These are phyloP conservation scores for Fusarium tuaranense DNA, from an alignment of 2,329 filamentous ascomycete species.

Conservation along the genomic window DNA sequence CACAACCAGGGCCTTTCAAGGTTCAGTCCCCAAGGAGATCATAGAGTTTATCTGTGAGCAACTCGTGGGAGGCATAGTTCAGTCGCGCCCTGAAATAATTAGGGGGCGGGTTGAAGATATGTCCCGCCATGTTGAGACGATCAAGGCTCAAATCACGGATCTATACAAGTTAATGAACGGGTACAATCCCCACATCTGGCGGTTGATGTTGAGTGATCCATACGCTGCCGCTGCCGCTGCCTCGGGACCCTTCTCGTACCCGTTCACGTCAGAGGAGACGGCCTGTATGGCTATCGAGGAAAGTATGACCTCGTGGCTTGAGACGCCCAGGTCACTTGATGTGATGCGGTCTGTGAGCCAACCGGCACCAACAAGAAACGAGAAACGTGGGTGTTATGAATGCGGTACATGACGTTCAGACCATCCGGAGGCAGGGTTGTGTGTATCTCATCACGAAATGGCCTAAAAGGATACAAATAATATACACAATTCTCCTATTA, in stretches of 20 bases:
- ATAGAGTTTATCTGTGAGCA: conserved; percentile 31
- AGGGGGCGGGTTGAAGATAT: background rate
- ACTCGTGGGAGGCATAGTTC: conserved; percentile 22
- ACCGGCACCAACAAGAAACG: background rate
- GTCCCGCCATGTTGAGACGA: background rate
- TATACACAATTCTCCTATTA: background rate
- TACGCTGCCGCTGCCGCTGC: background rate
- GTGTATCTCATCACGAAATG: background rate
- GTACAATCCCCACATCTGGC: conserved; percentile 38
- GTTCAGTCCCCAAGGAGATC: conserved; percentile 34
- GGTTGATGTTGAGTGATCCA: conserved; percentile 18
- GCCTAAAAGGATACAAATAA: background rate
- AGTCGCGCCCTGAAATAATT: conserved; percentile 10
- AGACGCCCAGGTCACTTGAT: conserved; percentile 29
- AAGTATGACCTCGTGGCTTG: conserved; percentile 29
- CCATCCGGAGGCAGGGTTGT: background rate
- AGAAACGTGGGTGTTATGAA: background rate
- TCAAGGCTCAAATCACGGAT: conserved; percentile 26
- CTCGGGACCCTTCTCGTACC: conserved; percentile 16
- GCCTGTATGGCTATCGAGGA: conserved; percentile 27
- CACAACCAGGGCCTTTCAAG: conserved; percentile 4
- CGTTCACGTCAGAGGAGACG: conserved; percentile 19
- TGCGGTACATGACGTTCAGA: background rate
- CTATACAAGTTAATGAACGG: conserved; percentile 23
- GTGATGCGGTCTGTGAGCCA: conserved; percentile 1